These are phyloP conservation scores for Suhomyces atakaporum DNA, from an alignment of 1,139 yeast genomes.

Conservation along the genomic window DNA sequence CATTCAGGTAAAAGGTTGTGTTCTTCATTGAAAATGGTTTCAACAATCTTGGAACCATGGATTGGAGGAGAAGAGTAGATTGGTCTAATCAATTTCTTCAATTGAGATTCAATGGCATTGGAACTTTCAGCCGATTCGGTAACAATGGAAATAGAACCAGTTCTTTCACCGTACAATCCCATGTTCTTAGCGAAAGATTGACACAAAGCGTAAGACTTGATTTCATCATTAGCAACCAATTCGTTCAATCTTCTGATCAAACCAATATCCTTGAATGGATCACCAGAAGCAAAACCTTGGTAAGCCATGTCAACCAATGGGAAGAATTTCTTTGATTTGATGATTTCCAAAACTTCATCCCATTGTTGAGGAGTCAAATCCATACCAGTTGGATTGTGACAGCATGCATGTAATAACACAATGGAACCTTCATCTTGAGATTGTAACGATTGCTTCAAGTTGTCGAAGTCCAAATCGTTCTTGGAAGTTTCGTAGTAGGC, in stretches of 20 bases:
- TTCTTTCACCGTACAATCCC: conserved; percentile 96
- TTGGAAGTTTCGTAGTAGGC: conserved; percentile 55
- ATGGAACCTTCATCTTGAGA: conserved; percentile 56
- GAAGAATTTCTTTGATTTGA: conserved; percentile 57
- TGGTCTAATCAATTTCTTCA: conserved; percentile 78
- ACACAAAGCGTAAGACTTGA: conserved; percentile 65
- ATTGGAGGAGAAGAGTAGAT: conserved; percentile 93
- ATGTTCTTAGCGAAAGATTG: conserved; percentile 96
- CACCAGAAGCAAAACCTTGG: conserved; percentile 90
- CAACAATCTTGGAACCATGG: conserved; percentile 89
- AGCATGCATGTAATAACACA: conserved; percentile 86
- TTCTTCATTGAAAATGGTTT: conserved; percentile 65
- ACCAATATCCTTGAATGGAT: conserved; percentile 49
- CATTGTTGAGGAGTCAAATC: conserved; percentile 84
- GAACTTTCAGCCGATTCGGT: conserved; percentile 49
- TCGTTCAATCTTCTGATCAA: conserved; percentile 52
- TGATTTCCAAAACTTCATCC: conserved; percentile 64
- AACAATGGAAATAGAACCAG: conserved; percentile 79
- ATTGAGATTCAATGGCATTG: conserved; percentile 68
- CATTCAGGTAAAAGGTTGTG: conserved; percentile 64
- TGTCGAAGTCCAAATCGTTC: conserved; percentile 56
- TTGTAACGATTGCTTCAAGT: conserved; percentile 45
- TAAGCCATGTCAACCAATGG: conserved; percentile 91
- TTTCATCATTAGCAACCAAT: conserved; percentile 47
- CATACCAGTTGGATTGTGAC: conserved; percentile 96